A percentile compares a stretch with the other conserved stretches of the same genome.
Conservation (phyloP, 1,284 basidiomycete genomes). For the Xerocomus nothofagi region DNA sequence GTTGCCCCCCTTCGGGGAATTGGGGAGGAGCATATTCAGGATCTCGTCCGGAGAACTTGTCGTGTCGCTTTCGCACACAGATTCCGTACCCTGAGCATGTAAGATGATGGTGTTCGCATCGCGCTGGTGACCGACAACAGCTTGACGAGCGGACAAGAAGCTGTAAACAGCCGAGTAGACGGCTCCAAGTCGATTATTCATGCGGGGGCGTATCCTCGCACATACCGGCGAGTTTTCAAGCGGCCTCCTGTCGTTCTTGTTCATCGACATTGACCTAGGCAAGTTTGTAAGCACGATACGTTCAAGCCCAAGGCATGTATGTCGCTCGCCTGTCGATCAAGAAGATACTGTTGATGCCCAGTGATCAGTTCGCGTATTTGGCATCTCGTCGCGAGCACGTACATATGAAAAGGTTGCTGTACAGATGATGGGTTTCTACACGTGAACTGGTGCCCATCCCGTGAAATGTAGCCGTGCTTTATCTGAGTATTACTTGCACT, state of each 20-base stretch:
- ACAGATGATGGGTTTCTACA: conserved; percentile 53
- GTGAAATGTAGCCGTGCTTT: conserved; percentile 50
- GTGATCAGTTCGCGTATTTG: not conserved
- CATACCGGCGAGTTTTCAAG: conserved; percentile 41
- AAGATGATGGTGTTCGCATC: conserved; percentile 59
- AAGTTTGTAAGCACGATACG: not conserved
- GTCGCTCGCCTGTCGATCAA: conserved; percentile 48
- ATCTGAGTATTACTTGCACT: conserved; percentile 27
- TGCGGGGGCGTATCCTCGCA: conserved; percentile 31
- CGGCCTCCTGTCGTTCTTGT: conserved; percentile 40
- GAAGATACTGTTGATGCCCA: conserved; percentile 43
- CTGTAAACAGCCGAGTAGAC: conserved; percentile 51
- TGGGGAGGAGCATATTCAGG: conserved; percentile 40
- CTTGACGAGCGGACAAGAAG: conserved; percentile 54
- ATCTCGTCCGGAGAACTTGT: conserved; percentile 45
- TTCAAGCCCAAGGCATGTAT: not conserved
- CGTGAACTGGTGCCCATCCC: conserved; percentile 46
- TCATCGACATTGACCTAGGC: conserved; percentile 54
- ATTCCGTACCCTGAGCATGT: conserved; percentile 39
- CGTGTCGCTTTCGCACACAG: conserved; percentile 45
- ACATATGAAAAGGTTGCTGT: conserved; percentile 62
- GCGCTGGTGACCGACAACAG: conserved; percentile 36
- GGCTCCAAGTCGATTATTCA: conserved; percentile 56
- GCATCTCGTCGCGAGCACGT: conserved; percentile 22
- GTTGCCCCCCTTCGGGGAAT: conserved; percentile 44